Evolutionary conservation across 306 rosid species (phyloP), one percentile per base, ranked within the genome.

Genomic region (Rubus idaeus): DNA sequence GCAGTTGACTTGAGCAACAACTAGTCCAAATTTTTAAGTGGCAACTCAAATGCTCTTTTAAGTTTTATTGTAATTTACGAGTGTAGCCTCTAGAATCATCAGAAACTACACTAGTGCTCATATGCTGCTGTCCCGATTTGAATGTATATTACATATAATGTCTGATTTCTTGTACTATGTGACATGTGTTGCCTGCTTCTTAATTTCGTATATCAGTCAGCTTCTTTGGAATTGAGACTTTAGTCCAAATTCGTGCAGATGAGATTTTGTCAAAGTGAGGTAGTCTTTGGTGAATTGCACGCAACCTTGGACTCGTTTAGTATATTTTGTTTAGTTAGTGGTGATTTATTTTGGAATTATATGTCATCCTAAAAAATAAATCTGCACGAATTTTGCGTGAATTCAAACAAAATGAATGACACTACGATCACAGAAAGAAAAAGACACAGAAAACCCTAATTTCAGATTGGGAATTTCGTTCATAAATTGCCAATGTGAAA

Each of bases 1-100:
- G 52, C 57, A 45, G 65, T 46, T 77, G 71, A 73, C 62, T 46
- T 21, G 21, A 71, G 73, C 62, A 75, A 77, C 70, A 55, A 71
- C 35, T 50, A 26, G 58, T 44, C 58, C 11, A 47, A 21, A 12
- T 23, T 56, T 56, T 44, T 23, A 14, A 40, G 52, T 6, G 45
- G 75, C 17, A 35, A 57, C 17, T 66, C 75, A 20, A 67, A 58
- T 53, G 13, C 63, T 35, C 41, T 41, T 44, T 55, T 12, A 11
- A 20, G 79, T 74, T 62, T 30, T 41, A 39, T 78, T 50, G 60
- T 62, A 0, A 64, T 49, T 44, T 7, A 56, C 21, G n/a, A 66
- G 60, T 55, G 26, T 35, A 71, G 18, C 35, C 6, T 13, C 47
- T 51, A 23, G 52, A 30, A 49, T 41, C 44, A 57, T 55, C 55